Percentiles rank a stretch among this genome's conserved stretches.
These are phyloP conservation scores for Lactarius pseudohatsudake DNA, from an alignment of 768 basidiomycete species.

Conservation along the genomic window DNA sequence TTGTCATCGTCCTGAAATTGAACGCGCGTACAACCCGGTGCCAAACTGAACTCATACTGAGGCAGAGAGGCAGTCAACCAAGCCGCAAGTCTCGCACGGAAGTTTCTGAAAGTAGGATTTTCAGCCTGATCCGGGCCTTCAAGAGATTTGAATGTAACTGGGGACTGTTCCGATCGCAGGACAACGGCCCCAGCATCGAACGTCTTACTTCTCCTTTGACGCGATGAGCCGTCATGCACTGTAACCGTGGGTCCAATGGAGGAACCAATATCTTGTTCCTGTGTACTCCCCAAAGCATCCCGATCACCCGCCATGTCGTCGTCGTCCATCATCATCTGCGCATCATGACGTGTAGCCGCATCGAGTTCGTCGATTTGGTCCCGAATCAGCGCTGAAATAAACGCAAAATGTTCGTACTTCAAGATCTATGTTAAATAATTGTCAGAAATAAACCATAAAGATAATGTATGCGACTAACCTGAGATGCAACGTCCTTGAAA, in stretches of 20 bases:
- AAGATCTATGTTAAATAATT: constrained; percentile 11
- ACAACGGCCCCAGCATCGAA: background rate
- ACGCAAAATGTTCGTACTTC: constrained; percentile 4
- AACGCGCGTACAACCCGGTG: background rate
- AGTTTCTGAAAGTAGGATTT: background rate
- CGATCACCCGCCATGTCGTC: too few relatives aligned
- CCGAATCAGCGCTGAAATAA: constrained; percentile 9
- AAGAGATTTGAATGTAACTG: background rate
- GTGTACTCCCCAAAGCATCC: too few relatives aligned
- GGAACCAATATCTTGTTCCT: too few relatives aligned
- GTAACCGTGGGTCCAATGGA: too few relatives aligned
- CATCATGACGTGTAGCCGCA: too few relatives aligned
- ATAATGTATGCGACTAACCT: background rate
- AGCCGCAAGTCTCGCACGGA: background rate
- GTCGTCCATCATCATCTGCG: too few relatives aligned
- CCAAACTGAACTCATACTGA: background rate
- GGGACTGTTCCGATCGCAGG: background rate
- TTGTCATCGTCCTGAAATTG: background rate
- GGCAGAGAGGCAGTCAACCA: background rate
- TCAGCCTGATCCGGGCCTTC: background rate
- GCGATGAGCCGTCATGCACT: background rate
- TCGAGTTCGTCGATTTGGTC: background rate
- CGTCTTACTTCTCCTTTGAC: background rate
- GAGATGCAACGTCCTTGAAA: background rate
- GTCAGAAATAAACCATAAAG: background rate